Base-by-base conservation (phyloP, 495 filamentous ascomycete species). In the Aspergillus nidulans region DNA sequence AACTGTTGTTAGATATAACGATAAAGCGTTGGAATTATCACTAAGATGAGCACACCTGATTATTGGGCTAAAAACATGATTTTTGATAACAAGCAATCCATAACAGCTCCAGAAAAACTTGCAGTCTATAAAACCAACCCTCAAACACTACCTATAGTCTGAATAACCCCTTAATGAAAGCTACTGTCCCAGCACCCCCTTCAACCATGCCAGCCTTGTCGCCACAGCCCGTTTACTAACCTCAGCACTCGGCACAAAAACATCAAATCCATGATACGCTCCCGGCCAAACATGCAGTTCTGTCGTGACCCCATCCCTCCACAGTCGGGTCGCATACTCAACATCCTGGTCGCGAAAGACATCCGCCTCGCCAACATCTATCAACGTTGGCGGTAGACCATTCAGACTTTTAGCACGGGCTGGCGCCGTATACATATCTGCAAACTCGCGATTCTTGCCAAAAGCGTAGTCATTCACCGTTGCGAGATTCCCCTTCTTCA, bases 281-380 rank as follows among this genome's bases (percentile, higher is more conserved):
- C 79, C 80, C 0, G 73, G 67, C 61, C 76, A 82, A 26, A 82
- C 61, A 60, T 80, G 77, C 20, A 82, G 62, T 56, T 83, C 78
- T 1, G 74, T 70, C 4, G 67, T 56, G 4, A 75, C 72, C 19
- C 70, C 74, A 24, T 56, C 61, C 45, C 36, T 57, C 52, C 67
- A 69, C 40, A 81, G 51, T 41, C 30, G 55, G 9, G 57, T 54
- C 15, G 70, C 78, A 60, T 68, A 80, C 7, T 55, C 68, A 3
- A 78, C 39, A 38, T 58, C 54, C 59, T 80, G 74, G 36, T 78
- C 74, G 7, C 68, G 63, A 55, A 81, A 77, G 15, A 75, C 24
- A 34, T 59, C 57, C 4, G 59, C 52, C 20, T 47, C 46, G 13
- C 67, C 67, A 0, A 63, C 58, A 25, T 64, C 64, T 25, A 69